Conservation (phyloP, 2,329 filamentous ascomycete species). For the Trichoderma afroharzianum region DNA sequence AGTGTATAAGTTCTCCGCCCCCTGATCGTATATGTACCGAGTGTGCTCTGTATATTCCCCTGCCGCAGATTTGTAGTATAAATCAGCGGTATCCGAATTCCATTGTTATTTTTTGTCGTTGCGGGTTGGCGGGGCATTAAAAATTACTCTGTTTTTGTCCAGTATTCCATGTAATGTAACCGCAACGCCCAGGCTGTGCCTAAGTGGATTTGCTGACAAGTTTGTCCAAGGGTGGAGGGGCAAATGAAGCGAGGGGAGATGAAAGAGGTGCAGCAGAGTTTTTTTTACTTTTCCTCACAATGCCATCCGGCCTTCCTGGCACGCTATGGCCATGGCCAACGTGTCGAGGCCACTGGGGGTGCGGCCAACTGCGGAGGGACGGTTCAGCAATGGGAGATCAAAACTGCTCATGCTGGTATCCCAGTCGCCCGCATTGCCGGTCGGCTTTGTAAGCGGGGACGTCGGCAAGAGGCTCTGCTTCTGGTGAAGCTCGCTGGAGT, state of each 20-base stretch:
- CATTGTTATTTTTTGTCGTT: not conserved
- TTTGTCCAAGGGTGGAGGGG: not conserved
- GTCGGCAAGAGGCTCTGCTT: constrained; percentile 36
- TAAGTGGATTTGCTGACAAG: not conserved
- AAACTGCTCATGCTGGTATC: constrained; percentile 47
- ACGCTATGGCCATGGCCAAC: constrained; percentile 52
- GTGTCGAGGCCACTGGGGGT: constrained; percentile 54
- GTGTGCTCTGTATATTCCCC: not conserved
- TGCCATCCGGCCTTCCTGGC: constrained; percentile 39
- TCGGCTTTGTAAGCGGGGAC: constrained; percentile 30
- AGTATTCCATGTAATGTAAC: not conserved
- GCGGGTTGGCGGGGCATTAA: not conserved
- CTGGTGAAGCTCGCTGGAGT: constrained; percentile 35
- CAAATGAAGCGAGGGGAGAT: not conserved
- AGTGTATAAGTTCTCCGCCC: not conserved
- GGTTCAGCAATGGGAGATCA: constrained; percentile 43
- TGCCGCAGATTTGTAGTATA: not conserved
- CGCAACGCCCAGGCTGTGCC: not conserved
- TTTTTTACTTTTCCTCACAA: not conserved
- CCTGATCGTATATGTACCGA: constrained; percentile 9
- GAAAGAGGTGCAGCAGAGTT: not conserved
- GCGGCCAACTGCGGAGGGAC: constrained; percentile 37
- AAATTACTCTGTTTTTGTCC: not conserved
- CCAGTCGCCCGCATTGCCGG: constrained; percentile 37
- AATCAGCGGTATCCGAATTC: not conserved